Base-by-base conservation (phyloP, 2,329 filamentous ascomycete genomes). In the Fusarium falciforme region DNA sequence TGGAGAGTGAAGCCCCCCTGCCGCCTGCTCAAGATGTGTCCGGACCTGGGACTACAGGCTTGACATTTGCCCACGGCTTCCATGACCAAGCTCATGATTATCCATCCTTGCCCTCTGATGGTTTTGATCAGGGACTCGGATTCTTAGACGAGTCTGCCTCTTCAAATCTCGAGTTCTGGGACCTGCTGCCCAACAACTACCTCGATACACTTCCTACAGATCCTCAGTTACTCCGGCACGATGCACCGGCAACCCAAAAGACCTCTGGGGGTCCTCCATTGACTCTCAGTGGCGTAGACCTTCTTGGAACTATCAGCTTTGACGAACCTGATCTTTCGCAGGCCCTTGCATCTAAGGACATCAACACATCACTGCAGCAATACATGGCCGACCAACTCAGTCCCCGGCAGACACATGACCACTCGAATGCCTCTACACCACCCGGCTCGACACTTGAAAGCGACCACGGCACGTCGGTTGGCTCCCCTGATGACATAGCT, bases 151-250 rank as follows among this genome's bases (percentile, higher is more conserved):
- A 78, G 17, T 38, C 73, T 7, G 74, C 74, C 67, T 64, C 75
- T 25, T 66, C 75, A 17, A 79, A 80, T 68, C 62, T 83, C 29
- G 80, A 81, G 47, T 83, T 84, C 60, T 77, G 85, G 57, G 83
- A 85, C 70, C 71, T 87, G 25, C 70, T 84, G 7, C 80, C 79
- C 12, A 68, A 75, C 36, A 76, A 77, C 55, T 79, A 78, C 52
- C 29, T 58, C 16, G 71, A 77, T 42, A 57, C 63, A 22, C 55
- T 71, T 49, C 67, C 73, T 10, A 67, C 71, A 20, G 70, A 73
- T 11, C 67, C 76, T 14, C 71, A 73, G 25, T 52, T 77, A 22
- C 65, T 76, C 35, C 61, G 62, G 29, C 66, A 71, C 1, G 44
- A 66, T 29, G 70, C 70, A 10, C 52, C 55, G 6, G 58, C 72